Evolutionary conservation across 129 eudicot genomes (phyloP).

Genomic region (Erigeron canadensis): DNA sequence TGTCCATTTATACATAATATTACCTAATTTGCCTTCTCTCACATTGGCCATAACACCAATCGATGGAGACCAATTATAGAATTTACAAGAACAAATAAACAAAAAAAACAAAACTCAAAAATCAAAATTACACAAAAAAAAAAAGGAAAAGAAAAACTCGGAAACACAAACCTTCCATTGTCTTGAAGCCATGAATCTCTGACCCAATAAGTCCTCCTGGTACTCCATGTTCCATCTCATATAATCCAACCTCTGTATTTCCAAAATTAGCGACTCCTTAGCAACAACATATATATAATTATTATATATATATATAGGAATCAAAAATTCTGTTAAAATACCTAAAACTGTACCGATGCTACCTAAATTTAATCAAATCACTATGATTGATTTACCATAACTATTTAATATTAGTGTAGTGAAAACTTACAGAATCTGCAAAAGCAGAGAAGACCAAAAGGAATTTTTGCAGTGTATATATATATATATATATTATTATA

Average conservation of each 20-base stretch:
- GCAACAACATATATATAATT: not conserved
- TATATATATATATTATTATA: not conserved
- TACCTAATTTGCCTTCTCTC: too few species aligned
- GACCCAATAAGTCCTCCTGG: slow-evolving; percentile 44
- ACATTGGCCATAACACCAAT: not conserved
- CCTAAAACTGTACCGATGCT: slow-evolving; percentile 5
- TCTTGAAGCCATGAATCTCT: slow-evolving; percentile 82
- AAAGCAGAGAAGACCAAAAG: slow-evolving; percentile 5
- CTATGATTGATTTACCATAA: slow-evolving; percentile 10
- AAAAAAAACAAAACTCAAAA: slow-evolving; percentile 7
- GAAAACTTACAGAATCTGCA: not conserved
- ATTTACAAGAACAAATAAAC: not conserved
- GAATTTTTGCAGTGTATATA: slow-evolving; percentile 12
- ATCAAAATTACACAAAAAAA: slow-evolving; percentile 1
- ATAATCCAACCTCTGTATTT: slow-evolving; percentile 11
- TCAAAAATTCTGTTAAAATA: not conserved
- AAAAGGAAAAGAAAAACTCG: not conserved
- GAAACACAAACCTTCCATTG: slow-evolving; percentile 55
- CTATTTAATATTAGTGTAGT: not conserved
- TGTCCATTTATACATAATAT: not conserved
- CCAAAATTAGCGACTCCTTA: not conserved
- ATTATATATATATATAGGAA: slow-evolving; percentile 15
- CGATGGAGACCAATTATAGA: not conserved
- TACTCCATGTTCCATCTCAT: slow-evolving; percentile 29
- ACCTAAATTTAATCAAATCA: slow-evolving; percentile 1